These are phyloP conservation scores for Phytophthora pini DNA, from an alignment of 352 stramenopile genomes.

Conservation along the genomic window DNA sequence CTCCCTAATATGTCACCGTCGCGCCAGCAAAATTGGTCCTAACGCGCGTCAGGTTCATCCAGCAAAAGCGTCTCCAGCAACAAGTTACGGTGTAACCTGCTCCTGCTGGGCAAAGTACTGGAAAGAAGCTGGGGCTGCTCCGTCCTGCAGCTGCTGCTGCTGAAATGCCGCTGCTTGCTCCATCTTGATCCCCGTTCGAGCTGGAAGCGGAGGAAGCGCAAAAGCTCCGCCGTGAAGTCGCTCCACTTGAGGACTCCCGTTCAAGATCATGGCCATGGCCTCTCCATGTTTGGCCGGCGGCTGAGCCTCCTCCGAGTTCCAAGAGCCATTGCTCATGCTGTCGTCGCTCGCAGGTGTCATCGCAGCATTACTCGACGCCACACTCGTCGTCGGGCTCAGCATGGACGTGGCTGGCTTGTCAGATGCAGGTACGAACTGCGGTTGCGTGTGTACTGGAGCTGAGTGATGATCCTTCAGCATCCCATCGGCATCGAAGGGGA, in stretches of 20 bases:
- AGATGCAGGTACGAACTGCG: conserved; percentile 5
- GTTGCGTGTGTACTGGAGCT: conserved; percentile 18
- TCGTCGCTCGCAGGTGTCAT: conserved; percentile 41
- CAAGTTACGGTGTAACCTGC: conserved; percentile 26
- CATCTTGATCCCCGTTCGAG: conserved; percentile 12
- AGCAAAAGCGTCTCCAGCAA: not conserved
- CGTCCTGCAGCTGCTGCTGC: conserved; percentile 22
- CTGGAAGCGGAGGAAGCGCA: conserved; percentile 20
- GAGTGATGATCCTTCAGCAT: conserved; percentile 45
- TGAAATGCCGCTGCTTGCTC: conserved; percentile 16
- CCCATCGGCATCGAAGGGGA: conserved; percentile 70
- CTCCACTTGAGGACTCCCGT: conserved; percentile 58
- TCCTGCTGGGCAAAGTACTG: conserved; percentile 29
- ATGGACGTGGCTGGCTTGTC: conserved; percentile 20
- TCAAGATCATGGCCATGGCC: conserved; percentile 81
- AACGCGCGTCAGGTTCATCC: not conserved
- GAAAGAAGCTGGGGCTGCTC: conserved; percentile 22
- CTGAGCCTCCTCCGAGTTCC: conserved; percentile 41
- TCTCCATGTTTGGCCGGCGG: conserved; percentile 42
- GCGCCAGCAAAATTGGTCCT: conserved; percentile 20
- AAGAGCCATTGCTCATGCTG: conserved; percentile 43
- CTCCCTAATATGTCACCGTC: conserved; percentile 12
- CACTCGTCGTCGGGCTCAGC: conserved; percentile 38
- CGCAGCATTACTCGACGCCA: conserved; percentile 31
- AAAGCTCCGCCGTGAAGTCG: conserved; percentile 19